Evolutionary conservation across 345 rosid genomes (phyloP).

Genomic region (Rhizophora apiculata): DNA sequence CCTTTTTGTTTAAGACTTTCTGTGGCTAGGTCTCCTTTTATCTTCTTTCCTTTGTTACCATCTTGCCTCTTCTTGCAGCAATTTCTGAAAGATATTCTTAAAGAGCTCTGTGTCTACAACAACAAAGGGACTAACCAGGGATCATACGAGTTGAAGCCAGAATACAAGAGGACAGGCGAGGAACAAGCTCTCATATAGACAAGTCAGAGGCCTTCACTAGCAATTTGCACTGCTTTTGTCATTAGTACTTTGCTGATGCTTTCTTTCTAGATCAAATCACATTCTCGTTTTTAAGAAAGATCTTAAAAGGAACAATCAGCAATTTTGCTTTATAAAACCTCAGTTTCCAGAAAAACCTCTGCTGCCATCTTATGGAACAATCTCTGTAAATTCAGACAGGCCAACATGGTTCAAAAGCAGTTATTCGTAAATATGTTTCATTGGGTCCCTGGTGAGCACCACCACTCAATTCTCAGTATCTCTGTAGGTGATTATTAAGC

Average conservation of each 20-base stretch:
- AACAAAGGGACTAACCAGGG: conserved; percentile 82
- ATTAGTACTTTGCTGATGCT: neutral
- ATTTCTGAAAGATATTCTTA: conserved; percentile 74
- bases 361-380: too few species aligned
- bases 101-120: conserved; percentile 75
- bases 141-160: conserved; percentile 81
- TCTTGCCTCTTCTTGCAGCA: conserved; percentile 42
- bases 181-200: conserved; percentile 27
- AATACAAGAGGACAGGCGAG: conserved; percentile 59
- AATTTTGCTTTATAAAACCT: too few species aligned
- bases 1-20: too few species aligned
- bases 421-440: too few species aligned
- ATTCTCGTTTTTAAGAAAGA: neutral
- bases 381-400: too few species aligned
- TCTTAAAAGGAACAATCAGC: neutral
- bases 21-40: too few species aligned
- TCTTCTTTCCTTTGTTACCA: neutral
- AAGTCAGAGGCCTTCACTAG: neutral
- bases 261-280: neutral
- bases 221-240: neutral
- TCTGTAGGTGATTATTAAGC: too few species aligned
- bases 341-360: too few species aligned
- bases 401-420: too few species aligned
- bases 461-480: too few species aligned
- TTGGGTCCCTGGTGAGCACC: too few species aligned